These are phyloP conservation scores for Fusarium praegraminearum DNA, from an alignment of 2,329 filamentous ascomycete genomes.

Conservation along the genomic window DNA sequence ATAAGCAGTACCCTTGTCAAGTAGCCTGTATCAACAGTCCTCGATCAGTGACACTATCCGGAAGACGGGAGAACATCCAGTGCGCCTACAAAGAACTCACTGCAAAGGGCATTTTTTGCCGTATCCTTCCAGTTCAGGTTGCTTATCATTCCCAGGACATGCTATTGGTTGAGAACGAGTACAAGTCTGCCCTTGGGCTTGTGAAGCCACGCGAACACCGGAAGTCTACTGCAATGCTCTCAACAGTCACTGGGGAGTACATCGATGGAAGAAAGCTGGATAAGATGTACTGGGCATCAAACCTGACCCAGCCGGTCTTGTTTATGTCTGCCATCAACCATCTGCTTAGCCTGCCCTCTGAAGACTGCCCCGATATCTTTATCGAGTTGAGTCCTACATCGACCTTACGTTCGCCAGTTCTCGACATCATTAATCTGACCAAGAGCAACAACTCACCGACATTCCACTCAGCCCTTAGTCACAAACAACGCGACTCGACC, in stretches of 20 bases:
- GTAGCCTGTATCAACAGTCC: conserved; percentile 62
- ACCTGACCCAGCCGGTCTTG: conserved; percentile 59
- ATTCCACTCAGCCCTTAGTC: conserved; percentile 50
- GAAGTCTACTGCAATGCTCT: conserved; percentile 54
- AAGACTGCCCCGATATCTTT: conserved; percentile 52
- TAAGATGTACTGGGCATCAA: conserved; percentile 60
- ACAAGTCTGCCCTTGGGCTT: conserved; percentile 47
- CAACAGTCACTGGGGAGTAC: conserved; percentile 53
- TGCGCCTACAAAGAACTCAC: conserved; percentile 51
- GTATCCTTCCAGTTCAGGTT: conserved; percentile 53
- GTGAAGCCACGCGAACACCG: conserved; percentile 35
- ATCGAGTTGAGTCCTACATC: conserved; percentile 58
- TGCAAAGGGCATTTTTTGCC: conserved; percentile 50
- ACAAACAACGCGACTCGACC: conserved; percentile 37
- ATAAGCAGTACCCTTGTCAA: conserved; percentile 42
- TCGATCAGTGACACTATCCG: conserved; percentile 59
- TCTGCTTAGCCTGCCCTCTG: conserved; percentile 49
- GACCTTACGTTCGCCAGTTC: conserved; percentile 53
- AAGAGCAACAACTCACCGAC: conserved; percentile 5
- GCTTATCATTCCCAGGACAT: conserved; percentile 63
- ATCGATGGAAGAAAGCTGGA: conserved; percentile 48
- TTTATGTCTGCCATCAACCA: conserved; percentile 56
- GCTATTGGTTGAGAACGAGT: conserved; percentile 54
- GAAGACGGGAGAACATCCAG: conserved; percentile 50
- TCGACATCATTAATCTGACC: conserved; percentile 51